Conservation (phyloP, 2,329 filamentous ascomycete genomes). For the Lachnellula occidentalis region DNA sequence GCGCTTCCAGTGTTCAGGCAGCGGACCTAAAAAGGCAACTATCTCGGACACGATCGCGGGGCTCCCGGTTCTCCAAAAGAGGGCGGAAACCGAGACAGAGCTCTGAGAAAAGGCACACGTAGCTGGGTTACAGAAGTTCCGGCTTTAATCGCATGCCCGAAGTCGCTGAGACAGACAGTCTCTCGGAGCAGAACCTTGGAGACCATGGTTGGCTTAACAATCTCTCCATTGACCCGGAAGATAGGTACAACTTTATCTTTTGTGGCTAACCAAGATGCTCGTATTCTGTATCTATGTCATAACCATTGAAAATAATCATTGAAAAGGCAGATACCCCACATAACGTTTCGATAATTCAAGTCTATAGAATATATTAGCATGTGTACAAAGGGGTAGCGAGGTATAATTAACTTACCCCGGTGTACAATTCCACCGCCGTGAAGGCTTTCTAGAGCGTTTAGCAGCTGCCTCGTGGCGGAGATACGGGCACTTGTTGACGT, state of each 20-base stretch:
- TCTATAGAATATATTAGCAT: slow-evolving; percentile 10
- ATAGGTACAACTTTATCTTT: slow-evolving; percentile 1
- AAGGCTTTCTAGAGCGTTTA: slow-evolving; percentile 9
- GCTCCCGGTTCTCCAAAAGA: slow-evolving; percentile 5
- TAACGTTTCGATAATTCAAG: slow-evolving; percentile 8
- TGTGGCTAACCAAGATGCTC: slow-evolving; percentile 7
- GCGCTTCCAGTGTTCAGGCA: slow-evolving; percentile 10
- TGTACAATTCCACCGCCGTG: slow-evolving; percentile 13
- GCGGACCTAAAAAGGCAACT: background rate
- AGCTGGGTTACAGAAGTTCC: slow-evolving; percentile 12
- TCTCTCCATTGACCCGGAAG: slow-evolving; percentile 6
- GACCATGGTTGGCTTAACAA: slow-evolving; percentile 4
- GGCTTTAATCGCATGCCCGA: slow-evolving; percentile 12
- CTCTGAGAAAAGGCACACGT: slow-evolving; percentile 13
- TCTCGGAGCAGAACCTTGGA: slow-evolving; percentile 1
- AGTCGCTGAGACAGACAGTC: slow-evolving; percentile 9
- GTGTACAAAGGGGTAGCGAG: background rate
- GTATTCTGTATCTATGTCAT: slow-evolving; percentile 9
- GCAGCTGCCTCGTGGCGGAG: slow-evolving; percentile 11
- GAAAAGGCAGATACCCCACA: slow-evolving; percentile 8
- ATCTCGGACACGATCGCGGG: background rate
- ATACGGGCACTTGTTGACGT: slow-evolving; percentile 4
- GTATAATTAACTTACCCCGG: slow-evolving; percentile 3
- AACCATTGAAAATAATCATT: slow-evolving; percentile 1
- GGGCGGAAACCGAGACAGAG: slow-evolving; percentile 9